A percentile compares a stretch with the other conserved stretches of the same genome.
These are phyloP conservation scores for Colletotrichum sp. DNA, from an alignment of 2,329 filamentous ascomycete genomes.

Conservation along the genomic window DNA sequence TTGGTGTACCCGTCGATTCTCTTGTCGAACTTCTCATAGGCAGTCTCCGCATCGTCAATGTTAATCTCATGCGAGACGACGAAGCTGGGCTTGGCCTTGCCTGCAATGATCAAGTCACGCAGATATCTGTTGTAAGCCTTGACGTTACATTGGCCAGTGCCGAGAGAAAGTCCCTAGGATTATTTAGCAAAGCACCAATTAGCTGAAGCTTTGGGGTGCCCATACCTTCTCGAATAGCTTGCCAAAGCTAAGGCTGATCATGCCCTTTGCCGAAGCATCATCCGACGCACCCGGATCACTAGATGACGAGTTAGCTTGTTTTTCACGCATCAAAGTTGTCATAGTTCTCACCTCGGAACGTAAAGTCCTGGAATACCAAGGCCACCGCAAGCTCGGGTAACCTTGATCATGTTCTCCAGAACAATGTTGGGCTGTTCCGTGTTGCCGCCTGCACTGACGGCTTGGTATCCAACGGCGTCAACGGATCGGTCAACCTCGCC, in stretches of 20 bases:
- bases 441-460: conserved; percentile 57
- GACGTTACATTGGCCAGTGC: conserved; percentile 71
- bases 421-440: conserved; percentile 68
- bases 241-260: conserved; percentile 68
- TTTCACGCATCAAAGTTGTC: neutral
- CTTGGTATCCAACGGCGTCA: conserved; percentile 71
- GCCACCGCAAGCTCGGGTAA: conserved; percentile 65
- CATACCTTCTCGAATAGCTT: conserved; percentile 71
- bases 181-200: neutral
- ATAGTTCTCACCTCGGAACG: conserved; percentile 36
- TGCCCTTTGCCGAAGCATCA: conserved; percentile 63
- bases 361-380: conserved; percentile 64
- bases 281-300: conserved; percentile 68
- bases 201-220: neutral
- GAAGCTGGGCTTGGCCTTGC: conserved; percentile 69
- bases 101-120: conserved; percentile 68
- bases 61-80: conserved; percentile 69
- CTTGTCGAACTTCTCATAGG: conserved; percentile 71
- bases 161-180: conserved; percentile 58
- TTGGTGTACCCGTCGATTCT: conserved; percentile 71
- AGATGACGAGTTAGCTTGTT: conserved; percentile 29
- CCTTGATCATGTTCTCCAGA: conserved; percentile 66
- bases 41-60: conserved; percentile 63
- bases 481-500: conserved; percentile 64
- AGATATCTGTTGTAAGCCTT: conserved; percentile 72